phyloP scores from a whole-genome alignment of 257 asterid genomes.

The Solanum chilense region DNA sequence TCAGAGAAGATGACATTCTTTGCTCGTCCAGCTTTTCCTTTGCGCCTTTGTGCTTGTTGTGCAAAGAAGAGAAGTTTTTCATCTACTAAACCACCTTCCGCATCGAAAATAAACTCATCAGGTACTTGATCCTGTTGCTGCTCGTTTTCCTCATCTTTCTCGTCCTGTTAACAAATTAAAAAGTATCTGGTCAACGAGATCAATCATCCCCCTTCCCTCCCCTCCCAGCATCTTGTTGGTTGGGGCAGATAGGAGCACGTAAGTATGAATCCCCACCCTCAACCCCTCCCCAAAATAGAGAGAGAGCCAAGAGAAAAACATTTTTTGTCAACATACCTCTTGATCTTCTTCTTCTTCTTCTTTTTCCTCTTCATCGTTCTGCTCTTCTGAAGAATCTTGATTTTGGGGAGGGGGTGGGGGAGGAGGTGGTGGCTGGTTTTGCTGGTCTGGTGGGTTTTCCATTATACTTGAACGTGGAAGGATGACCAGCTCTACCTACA shows the following conservation, averaged over 20 bases:
- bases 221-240: background rate
- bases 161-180: slow-evolving; percentile 40
- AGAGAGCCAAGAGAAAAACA: background rate
- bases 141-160: slow-evolving; percentile 71
- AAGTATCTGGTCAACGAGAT: background rate
- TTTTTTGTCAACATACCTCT: slow-evolving; percentile 33
- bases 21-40: slow-evolving; percentile 97
- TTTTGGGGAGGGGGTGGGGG: slow-evolving; percentile 77
- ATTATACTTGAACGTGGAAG: slow-evolving; percentile 65
- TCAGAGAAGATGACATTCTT: slow-evolving; percentile 94
- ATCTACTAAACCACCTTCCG: slow-evolving; percentile 92
- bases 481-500: slow-evolving; percentile 79
- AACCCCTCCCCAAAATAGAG: background rate
- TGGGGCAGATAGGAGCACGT: background rate
- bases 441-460: slow-evolving; percentile 63
- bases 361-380: slow-evolving; percentile 46
- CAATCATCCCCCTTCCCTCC: background rate
- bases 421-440: slow-evolving; percentile 56
- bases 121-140: slow-evolving; percentile 88
- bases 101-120: slow-evolving; percentile 93
- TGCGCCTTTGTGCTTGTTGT: slow-evolving; percentile 84
- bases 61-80: slow-evolving; percentile 99
- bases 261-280: background rate
- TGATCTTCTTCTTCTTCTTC: slow-evolving; percentile 29
- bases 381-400: slow-evolving; percentile 68